These are phyloP conservation scores for Epichloe baconii DNA, from an alignment of 2,329 filamentous ascomycete genomes.

Conservation along the genomic window DNA sequence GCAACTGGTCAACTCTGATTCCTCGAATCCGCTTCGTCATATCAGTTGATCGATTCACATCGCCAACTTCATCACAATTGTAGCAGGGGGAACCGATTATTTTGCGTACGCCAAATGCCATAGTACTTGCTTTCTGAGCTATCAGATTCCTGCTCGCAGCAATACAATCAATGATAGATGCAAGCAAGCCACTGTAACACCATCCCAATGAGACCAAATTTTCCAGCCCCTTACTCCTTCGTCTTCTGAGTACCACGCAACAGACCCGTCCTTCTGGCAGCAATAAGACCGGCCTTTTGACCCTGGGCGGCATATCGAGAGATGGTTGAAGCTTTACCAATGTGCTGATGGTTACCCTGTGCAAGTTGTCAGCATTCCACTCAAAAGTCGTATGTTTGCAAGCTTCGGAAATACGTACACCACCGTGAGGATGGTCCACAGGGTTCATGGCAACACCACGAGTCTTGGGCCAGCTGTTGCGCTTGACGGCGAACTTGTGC, in stretches of 20 bases:
- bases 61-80: constrained; percentile 2
- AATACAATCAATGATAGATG: constrained; percentile 41
- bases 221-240: constrained; percentile 66
- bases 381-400: neutral
- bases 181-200: constrained; percentile 51
- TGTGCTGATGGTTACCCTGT: constrained; percentile 99
- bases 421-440: constrained; percentile 97
- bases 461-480: constrained; percentile 99
- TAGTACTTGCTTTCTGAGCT: constrained; percentile 35
- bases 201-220: constrained; percentile 48
- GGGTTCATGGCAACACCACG: constrained; percentile 99
- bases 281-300: constrained; percentile 99
- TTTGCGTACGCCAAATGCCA: constrained; percentile 35
- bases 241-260: constrained; percentile 99
- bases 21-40: neutral
- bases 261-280: constrained; percentile 98
- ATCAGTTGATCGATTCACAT: constrained; percentile 7
- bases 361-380: constrained; percentile 28
- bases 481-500: constrained; percentile 99
- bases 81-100: constrained; percentile 47
- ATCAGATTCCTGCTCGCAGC: constrained; percentile 33
- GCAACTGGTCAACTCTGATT: neutral
- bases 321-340: constrained; percentile 99
- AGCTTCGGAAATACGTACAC: constrained; percentile 40
- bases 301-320: constrained; percentile 93